Evolutionary conservation across 441 rosid genomes (phyloP), one percentile per base, ranked within the genome.

Genomic region (Melastoma candidum): DNA sequence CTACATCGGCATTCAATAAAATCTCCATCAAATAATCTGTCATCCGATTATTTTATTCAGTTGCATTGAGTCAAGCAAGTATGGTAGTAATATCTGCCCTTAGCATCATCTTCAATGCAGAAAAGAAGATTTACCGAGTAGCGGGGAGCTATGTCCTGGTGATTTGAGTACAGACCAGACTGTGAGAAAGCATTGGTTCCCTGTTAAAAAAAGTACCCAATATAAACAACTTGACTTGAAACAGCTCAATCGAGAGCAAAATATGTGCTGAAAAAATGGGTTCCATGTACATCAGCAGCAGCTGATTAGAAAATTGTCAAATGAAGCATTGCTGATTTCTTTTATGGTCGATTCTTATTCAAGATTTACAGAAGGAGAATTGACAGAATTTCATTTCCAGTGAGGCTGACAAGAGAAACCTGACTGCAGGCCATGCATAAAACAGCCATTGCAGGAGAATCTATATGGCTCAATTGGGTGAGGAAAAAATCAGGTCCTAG

Each of bases 361-460:
- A 17, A 17, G 22, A 17, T 17, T 17, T 17, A 17, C 22, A 17
- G 22, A 17, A 17, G 22, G 22, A 17, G 22, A 17, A 17, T 17
- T 17, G 44, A 4, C 1, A 54, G 24, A 36, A 7, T 8, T 48
- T 58, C 53, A 44, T n/a, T 27, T 45, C 10, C 36, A 51, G 41
- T 43, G 49, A 11, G 24, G 44, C 47, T 36, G 39, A 50, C 22
- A 17, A 56, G 55, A 49, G 64, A 47, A 45, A 84, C 93, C 90
- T 83, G 90, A 70, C 98, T 87, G 69, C 96, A 90, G 22, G 98
- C 88, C 98, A 90, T 87, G 74, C 95, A 90, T 55, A 87, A 59
- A 56, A 90, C 90, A 0, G 95, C 95, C 95, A 87, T 77, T 17
- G 88, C 78, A 57, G 98, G 96, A 76, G 96, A 81, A 65, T 87